Evolutionary conservation across 169 alveolate genomes (phyloP), one percentile per base, ranked within the genome.

Genomic region (Plasmodium gonderi): DNA sequence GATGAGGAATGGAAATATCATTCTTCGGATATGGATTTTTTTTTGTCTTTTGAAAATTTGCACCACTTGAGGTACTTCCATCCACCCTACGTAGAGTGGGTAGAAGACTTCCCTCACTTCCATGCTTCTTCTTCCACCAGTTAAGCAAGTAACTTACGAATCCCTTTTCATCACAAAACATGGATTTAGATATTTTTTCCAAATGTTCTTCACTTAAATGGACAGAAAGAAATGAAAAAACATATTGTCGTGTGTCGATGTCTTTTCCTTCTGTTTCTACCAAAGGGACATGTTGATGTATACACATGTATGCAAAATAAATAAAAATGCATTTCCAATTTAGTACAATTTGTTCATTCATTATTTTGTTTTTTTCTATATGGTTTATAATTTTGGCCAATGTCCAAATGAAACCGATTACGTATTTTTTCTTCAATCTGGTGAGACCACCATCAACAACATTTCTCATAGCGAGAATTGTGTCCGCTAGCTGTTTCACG

Each of bases 381-480:
- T 23, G 64, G 40, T 83, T 83, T 47, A 83, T 72, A 20, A 31
- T 47, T 72, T 83, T 83, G 3, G 44, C 29, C 33, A 83, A 40
- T 1, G 92, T 38, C 92, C 92, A 83, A 47, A 83, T 3, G 77
- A 69, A 83, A 3, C 92, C 92, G 38, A 83, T 72, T 54, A 60
- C 45, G 44, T 72, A 76, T 72, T 83, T 83, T 72, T 83, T 69
- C 54, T 83, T 83, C 65, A 83, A 40, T n/a, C 29, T 8, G 60
- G 54, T 47, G 29, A 83, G 11, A 26, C 17, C 8, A 9, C 77
- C 47, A 40, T 45, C 40, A 47, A 40, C 64, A 8, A 40, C 64
- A 8, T 83, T n/a, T 47, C 64, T 38, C 36, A 83, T 9, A 12
- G 6, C 33, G 47, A 68, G 77, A 3, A 83, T 83, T 47, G 64